Base-by-base conservation (phyloP, 768 basidiomycete genomes). In the Agrocybe pediades region DNA sequence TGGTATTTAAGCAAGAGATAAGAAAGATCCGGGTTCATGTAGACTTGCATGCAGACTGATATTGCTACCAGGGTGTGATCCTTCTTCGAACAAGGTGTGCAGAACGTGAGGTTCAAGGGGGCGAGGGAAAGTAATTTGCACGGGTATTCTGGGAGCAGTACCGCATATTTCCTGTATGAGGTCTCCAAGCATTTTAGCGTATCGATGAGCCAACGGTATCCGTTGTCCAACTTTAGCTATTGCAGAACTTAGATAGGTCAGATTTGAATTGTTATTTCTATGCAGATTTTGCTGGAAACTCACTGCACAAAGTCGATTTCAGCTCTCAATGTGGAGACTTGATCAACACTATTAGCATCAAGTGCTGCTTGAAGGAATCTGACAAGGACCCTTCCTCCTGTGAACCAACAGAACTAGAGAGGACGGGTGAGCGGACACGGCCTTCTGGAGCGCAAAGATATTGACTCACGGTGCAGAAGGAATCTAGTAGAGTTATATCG, bases 301-400 rank as follows among this genome's bases (percentile, higher is more conserved):
- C 45, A 87, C 87, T 80, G 76, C n/a, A 90, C 75, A 62, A 87
- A 88, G 50, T 83, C 82, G 24, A 90, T 70, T 65, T 92, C 90
- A 9, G 75, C 70, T 17, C 79, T 80, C 7, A 90, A 65, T 11
- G 80, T 84, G 1, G 77, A 62, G n/a, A 81, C 74, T 64, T 87
- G 85, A 25, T 85, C 83, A 21, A 71, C 61, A 52, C 78, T 78
- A 17, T 82, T 78, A 4, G 76, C 77, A 29, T 87, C 80, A 26
- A 83, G 73, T 3, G 87, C 84, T 26, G 83, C 84, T 56, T 82
- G 80, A 27, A 88, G 67, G 65, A 89, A 89, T 13, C 86, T 78
- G 16, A 83, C 78, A 19, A 91, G 74, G 9, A 87, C 84, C 24
- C 86, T 75, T 2, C 87, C 88, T 41, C 79, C 80, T 46, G 79